Percentiles rank a stretch among this genome's conserved stretches.
Conservation (phyloP, 2,329 filamentous ascomycete species). For the Claviceps fusiformis region DNA sequence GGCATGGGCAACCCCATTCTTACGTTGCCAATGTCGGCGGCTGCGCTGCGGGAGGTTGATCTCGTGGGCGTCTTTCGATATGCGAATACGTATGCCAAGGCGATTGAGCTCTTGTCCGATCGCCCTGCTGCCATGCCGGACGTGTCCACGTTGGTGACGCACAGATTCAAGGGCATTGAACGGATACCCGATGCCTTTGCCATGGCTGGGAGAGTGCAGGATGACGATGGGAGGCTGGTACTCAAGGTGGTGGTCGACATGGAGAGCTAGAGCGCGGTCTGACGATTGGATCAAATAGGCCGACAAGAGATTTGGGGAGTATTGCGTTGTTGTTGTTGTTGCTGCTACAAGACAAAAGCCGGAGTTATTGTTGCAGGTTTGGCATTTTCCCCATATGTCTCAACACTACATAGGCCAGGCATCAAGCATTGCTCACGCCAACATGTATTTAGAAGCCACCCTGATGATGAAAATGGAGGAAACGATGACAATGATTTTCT, state of each 20-base stretch:
- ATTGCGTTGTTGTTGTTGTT: background rate
- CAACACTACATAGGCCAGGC: no score
- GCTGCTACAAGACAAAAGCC: no score
- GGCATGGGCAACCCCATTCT: slow-evolving; percentile 62
- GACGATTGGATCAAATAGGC: no score
- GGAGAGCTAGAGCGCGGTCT: background rate
- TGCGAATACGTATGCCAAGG: slow-evolving; percentile 56
- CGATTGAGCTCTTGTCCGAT: slow-evolving; percentile 37
- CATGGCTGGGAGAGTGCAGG: slow-evolving; percentile 58
- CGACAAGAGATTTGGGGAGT: background rate
- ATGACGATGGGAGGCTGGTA: slow-evolving; percentile 55
- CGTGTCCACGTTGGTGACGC: slow-evolving; percentile 56
- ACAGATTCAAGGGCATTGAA: slow-evolving; percentile 51
- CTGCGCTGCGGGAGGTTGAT: slow-evolving; percentile 56
- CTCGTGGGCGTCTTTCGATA: slow-evolving; percentile 61
- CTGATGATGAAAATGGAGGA: no score
- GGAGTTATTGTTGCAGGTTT: no score
- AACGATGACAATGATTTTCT: no score
- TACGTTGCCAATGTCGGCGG: slow-evolving; percentile 54
- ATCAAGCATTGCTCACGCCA: no score
- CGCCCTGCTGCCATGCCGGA: slow-evolving; percentile 42
- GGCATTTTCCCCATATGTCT: no score
- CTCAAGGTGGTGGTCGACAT: slow-evolving; percentile 56
- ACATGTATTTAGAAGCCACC: no score
- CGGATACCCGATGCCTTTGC: slow-evolving; percentile 54